A percentile compares a stretch with the other conserved stretches of the same genome.
These are phyloP conservation scores for Leccinum longicurvipes DNA, from an alignment of 768 basidiomycete genomes.

Conservation along the genomic window DNA sequence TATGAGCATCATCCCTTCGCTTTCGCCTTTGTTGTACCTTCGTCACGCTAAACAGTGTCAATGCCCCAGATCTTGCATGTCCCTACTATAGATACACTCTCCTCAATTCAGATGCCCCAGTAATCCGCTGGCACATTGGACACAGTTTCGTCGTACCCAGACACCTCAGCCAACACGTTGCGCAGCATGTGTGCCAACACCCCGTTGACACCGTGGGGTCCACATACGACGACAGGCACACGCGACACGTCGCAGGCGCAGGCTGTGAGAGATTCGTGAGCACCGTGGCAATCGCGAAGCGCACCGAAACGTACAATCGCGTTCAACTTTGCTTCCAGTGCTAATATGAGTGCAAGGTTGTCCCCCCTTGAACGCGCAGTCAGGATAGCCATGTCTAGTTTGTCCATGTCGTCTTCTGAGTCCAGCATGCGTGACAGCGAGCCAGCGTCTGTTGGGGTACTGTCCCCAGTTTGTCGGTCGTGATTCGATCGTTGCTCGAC, in stretches of 20 bases:
- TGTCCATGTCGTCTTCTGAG: slow-evolving; percentile 38
- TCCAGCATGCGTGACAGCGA: not conserved
- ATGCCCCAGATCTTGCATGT: not conserved
- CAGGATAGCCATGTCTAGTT: slow-evolving; percentile 47
- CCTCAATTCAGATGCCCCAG: slow-evolving; percentile 68
- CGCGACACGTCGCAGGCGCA: slow-evolving; percentile 52
- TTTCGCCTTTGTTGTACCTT: not conserved
- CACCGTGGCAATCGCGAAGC: slow-evolving; percentile 30
- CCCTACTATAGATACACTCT: slow-evolving; percentile 60
- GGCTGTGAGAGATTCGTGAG: slow-evolving; percentile 14
- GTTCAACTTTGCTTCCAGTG: slow-evolving; percentile 61
- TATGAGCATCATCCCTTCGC: slow-evolving; percentile 50
- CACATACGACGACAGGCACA: slow-evolving; percentile 73
- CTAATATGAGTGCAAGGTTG: slow-evolving; percentile 44
- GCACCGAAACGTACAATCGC: slow-evolving; percentile 45
- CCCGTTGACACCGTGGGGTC: slow-evolving; percentile 81
- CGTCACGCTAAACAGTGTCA: slow-evolving; percentile 4
- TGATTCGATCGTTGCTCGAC: slow-evolving; percentile 15
- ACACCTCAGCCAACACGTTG: slow-evolving; percentile 82
- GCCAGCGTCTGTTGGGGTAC: not conserved
- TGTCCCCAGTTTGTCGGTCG: slow-evolving; percentile 36
- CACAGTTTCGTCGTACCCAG: slow-evolving; percentile 79
- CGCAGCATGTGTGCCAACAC: slow-evolving; percentile 86
- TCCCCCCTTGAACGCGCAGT: slow-evolving; percentile 49
- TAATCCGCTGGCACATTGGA: slow-evolving; percentile 86